These are phyloP conservation scores for Ogataea glucozyma DNA, from an alignment of 805 yeast species.

Conservation along the genomic window DNA sequence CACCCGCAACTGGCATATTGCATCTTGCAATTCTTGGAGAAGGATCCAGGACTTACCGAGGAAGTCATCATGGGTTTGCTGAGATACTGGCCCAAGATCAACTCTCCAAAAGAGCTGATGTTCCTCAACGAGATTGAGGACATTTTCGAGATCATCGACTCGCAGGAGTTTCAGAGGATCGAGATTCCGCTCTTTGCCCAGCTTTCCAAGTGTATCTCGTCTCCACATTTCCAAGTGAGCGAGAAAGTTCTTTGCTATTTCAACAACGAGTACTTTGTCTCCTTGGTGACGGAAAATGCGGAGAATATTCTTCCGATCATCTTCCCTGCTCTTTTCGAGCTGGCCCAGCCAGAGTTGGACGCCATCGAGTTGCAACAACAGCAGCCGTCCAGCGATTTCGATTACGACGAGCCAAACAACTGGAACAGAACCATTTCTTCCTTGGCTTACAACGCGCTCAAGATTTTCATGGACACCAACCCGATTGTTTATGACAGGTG, in stretches of 20 bases:
- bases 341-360: slow-evolving; percentile 50
- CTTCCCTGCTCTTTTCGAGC: slow-evolving; percentile 85
- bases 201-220: slow-evolving; percentile 87
- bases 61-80: slow-evolving; percentile 94
- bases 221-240: slow-evolving; percentile 96
- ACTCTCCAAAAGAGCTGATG: slow-evolving; percentile 94
- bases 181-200: slow-evolving; percentile 94
- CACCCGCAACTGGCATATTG: slow-evolving; percentile 98
- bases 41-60: slow-evolving; percentile 88
- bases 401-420: slow-evolving; percentile 50
- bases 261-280: slow-evolving; percentile 91
- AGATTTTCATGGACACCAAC: slow-evolving; percentile 89
- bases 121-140: slow-evolving; percentile 95
- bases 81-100: slow-evolving; percentile 95
- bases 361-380: slow-evolving; percentile 33
- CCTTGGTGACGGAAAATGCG: slow-evolving; percentile 87
- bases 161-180: slow-evolving; percentile 84
- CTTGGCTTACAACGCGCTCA: slow-evolving; percentile 86
- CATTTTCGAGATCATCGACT: slow-evolving; percentile 94
- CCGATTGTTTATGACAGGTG: slow-evolving; percentile 91
- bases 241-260: slow-evolving; percentile 93
- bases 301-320: slow-evolving; percentile 91
- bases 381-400: slow-evolving; percentile 35
- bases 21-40: slow-evolving; percentile 93
- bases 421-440: slow-evolving; percentile 96